A percentile compares a stretch with the other conserved stretches of the same genome.
These are phyloP conservation scores for Diaporthe helianthi DNA, from an alignment of 2,329 filamentous ascomycete species.

Conservation along the genomic window DNA sequence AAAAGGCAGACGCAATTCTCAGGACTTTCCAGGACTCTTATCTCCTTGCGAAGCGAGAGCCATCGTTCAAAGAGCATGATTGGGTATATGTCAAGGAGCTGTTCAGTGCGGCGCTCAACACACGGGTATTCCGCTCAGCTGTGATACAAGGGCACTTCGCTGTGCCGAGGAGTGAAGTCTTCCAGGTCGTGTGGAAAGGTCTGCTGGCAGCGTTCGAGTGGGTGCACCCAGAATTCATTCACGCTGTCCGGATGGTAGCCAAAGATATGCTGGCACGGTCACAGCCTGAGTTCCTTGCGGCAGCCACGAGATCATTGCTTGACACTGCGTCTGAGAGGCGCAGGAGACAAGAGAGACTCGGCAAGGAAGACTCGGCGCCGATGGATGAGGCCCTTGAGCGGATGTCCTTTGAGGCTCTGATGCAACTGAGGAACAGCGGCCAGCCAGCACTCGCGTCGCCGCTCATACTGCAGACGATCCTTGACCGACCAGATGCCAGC, in stretches of 20 bases:
- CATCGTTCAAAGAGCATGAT: slow-evolving; percentile 24
- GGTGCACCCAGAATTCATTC: slow-evolving; percentile 8
- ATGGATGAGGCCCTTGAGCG: slow-evolving; percentile 2
- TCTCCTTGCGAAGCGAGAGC: slow-evolving; percentile 14
- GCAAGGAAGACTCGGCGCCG: not conserved
- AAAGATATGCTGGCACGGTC: not conserved
- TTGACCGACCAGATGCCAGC: slow-evolving; percentile 29
- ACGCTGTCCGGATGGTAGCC: not conserved
- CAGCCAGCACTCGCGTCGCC: slow-evolving; percentile 20
- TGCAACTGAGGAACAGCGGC: not conserved
- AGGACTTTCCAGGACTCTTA: slow-evolving; percentile 25
- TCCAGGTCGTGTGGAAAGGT: not conserved
- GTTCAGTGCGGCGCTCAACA: not conserved
- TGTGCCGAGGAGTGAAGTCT: not conserved
- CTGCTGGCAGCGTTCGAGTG: slow-evolving; percentile 17
- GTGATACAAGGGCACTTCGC: not conserved
- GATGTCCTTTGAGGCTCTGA: slow-evolving; percentile 24
- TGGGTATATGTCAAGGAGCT: slow-evolving; percentile 8
- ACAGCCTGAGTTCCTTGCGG: slow-evolving; percentile 2
- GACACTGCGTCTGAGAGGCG: not conserved
- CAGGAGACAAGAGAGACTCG: not conserved
- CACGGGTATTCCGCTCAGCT: not conserved
- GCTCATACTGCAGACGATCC: slow-evolving; percentile 26
- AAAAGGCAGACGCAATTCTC: slow-evolving; percentile 15
- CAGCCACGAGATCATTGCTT: slow-evolving; percentile 21